Evolutionary conservation across 495 filamentous ascomycete genomes (phyloP), one percentile per base, ranked within the genome.

Genomic region (Aspergillus conjunctus): DNA sequence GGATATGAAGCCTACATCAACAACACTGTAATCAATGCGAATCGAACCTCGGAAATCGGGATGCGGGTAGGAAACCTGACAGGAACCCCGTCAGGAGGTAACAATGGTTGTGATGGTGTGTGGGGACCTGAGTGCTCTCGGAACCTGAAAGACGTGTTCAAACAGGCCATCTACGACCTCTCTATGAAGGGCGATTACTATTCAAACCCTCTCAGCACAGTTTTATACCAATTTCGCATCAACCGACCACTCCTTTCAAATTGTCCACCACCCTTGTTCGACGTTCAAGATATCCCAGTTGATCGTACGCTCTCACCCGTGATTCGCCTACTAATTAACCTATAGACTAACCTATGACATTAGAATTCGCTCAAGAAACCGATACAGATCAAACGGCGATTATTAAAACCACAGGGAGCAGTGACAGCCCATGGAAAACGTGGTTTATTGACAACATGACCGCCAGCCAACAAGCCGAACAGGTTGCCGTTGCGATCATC

Each of bases 51-150:
- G 1, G 77, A 80, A 34, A 58, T 78, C 15, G 75, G 66, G 10
- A 45, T 80, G 51, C 75, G 76, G n/a, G 62, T 79, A 11, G 76
- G 73, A 0, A 80, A 80, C 59, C 26, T 78, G 10, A 76, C 73
- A 1, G 76, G 73, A 26, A 72, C 67, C 15, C 73, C 74, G 7
- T 68, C 66, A 1, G 75, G 75, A 1, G 39, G 39, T 4, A 75
- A 73, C 43, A 77, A 79, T 66, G 75, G 73, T 21, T 80, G 77
- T 50, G 73, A 80, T 56, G 71, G 73, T 2, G 70, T 80, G 18
- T 79, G 76, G 77, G 73, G 75, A 0, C 21, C 59, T 7, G 51
- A 65, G 30, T 80, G 77, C 59, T 74, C 76, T 0, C 54, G 50
- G 3, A 71, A 74, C 59, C 54, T 80, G 33, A 78, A 75, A 58